These are phyloP conservation scores for Eucalyptus pauciflora DNA, from an alignment of 345 rosid species.

Conservation along the genomic window DNA sequence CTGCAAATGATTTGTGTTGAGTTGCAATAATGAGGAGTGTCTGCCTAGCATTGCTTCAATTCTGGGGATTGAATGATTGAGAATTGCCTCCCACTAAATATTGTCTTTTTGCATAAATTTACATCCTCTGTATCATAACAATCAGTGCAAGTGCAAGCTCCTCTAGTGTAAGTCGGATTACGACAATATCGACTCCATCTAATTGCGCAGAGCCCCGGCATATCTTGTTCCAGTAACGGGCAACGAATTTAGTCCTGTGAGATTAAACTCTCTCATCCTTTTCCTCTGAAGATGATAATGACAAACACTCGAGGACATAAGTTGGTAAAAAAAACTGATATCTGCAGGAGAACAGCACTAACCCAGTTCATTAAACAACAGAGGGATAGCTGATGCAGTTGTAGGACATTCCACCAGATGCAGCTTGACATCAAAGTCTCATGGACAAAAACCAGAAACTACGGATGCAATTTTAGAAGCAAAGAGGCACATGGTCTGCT, in stretches of 20 bases:
- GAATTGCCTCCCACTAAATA: not conserved
- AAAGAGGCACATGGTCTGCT: conserved; percentile 25
- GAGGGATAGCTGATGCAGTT: not conserved
- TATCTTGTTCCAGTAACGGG: not conserved
- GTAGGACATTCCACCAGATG: not conserved
- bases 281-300: not conserved
- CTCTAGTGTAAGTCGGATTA: not conserved
- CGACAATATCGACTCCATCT: not conserved
- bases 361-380: not conserved
- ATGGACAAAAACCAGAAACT: not conserved
- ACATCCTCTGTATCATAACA: not conserved
- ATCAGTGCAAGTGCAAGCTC: not conserved
- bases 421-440: not conserved
- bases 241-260: not conserved
- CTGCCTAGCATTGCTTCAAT: not conserved
- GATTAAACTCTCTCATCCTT: not conserved
- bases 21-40: not conserved
- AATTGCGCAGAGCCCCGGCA: not conserved
- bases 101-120: not conserved
- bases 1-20: not conserved
- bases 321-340: not conserved
- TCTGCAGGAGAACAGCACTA: not conserved
- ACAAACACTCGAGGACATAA: not conserved
- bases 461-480: not conserved
- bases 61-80: not conserved